Percentiles rank a stretch among this genome's conserved stretches.
Conservation (phyloP, 768 basidiomycete genomes). For the Amylocystis lapponica region DNA sequence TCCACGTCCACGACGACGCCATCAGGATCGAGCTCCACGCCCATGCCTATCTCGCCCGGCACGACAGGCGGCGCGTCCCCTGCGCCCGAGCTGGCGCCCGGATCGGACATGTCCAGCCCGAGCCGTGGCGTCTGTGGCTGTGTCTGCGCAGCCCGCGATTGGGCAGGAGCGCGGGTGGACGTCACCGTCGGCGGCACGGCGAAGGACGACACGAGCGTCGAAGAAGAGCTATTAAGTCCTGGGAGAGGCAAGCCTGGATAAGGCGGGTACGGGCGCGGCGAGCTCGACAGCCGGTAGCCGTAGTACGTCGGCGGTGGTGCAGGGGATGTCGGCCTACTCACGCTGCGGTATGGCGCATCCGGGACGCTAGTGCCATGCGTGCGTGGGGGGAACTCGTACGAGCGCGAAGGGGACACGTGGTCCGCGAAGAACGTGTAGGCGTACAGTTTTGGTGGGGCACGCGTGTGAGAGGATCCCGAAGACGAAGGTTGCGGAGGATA, state of each 20-base stretch:
- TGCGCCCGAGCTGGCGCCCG: slow-evolving; percentile 1
- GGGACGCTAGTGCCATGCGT: slow-evolving; percentile 3
- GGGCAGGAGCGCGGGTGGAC: slow-evolving; percentile 8
- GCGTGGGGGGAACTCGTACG: slow-evolving; percentile 32
- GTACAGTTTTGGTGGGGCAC: slow-evolving; percentile 14
- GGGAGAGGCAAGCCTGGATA: not conserved
- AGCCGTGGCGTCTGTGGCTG: slow-evolving; percentile 3
- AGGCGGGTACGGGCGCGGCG: slow-evolving; percentile 9
- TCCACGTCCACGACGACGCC: slow-evolving; percentile 27
- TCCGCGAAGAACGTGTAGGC: slow-evolving; percentile 35
- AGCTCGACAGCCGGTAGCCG: slow-evolving; percentile 15
- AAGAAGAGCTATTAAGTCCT: slow-evolving; percentile 5
- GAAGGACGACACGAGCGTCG: slow-evolving; percentile 9
- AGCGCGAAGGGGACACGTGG: slow-evolving; percentile 27
- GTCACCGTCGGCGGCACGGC: slow-evolving; percentile 1
- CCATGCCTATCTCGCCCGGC: slow-evolving; percentile 1
- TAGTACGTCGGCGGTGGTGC: slow-evolving; percentile 6
- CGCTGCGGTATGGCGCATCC: slow-evolving; percentile 2
- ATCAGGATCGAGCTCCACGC: slow-evolving; percentile 35
- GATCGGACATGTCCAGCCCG: slow-evolving; percentile 3
- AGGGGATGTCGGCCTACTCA: slow-evolving; percentile 8
- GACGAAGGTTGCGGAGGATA: slow-evolving; percentile 8
- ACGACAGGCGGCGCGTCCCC: not conserved
- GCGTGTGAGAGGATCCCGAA: not conserved
- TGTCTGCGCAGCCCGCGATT: slow-evolving; percentile 5